Base-by-base conservation (phyloP, 2,329 filamentous ascomycete species). In the Claviceps paspali region DNA sequence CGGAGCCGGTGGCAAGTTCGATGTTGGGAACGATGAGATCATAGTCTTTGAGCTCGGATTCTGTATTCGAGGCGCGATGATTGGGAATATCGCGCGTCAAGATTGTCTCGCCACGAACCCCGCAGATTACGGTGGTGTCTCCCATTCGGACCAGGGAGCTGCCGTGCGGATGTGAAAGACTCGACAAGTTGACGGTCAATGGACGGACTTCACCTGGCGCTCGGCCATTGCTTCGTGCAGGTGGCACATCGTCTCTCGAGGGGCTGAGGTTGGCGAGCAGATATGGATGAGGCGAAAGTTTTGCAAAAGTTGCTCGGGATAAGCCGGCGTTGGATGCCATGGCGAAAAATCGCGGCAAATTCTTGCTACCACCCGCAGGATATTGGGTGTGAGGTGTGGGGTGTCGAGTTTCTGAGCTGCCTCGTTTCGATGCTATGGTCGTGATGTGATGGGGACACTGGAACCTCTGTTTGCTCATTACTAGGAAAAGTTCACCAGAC, bases 121-220 rank as follows among this genome's bases (percentile, higher is more conserved):
- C 91, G 54, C 87, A 95, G 27, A 98, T 87, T n/a, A 87, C 84
- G 1, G 85, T 86, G 1, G 88, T 96, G 56, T 92, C 84, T 33
- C 91, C 91, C 36, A 82, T 67, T 26, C 91, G 76, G 35, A 96
- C 82, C 0, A 96, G 79, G 1, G 88, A 81, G 49, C 84, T 92
- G 36, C 91, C 91, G 53, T 93, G 79, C 39, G 85, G 81, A 56
- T 98, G 86, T 1, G 85, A 83, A 35, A 98, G 66, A 17, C 84
- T 91, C 19, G 82, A 82, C 0, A 76, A 76, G 58, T 95, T 91
- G 48, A 91, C 68, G 24, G 77, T 76, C n/a, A 82, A 76, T 17
- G 67, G 57, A 31, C 91, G 79, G 41, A 78, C 74, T 49, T 87
- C 71, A 22, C 70, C 63, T 6, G 82, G 73, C 2, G 67, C 59